phyloP scores from a whole-genome alignment of 1,284 basidiomycete genomes.

The Paramarasmius palmivorus region DNA sequence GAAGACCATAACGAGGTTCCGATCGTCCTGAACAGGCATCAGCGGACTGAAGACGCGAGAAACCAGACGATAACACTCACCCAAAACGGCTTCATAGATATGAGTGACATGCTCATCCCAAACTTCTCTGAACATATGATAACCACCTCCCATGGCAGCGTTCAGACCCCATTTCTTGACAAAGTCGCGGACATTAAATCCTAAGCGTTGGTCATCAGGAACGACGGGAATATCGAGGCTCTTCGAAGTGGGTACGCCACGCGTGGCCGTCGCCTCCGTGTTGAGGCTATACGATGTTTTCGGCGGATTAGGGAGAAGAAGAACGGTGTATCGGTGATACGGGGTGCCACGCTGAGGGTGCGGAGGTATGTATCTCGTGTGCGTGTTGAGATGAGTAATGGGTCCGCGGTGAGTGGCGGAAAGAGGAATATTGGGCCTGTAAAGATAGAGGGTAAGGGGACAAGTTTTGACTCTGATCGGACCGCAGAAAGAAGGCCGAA shows the following conservation, averaged over 20 bases:
- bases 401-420: slow-evolving; percentile 53
- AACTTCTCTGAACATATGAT: slow-evolving; percentile 82
- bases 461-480: slow-evolving; percentile 2
- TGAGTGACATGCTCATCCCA: slow-evolving; percentile 71
- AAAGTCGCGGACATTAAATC: slow-evolving; percentile 71
- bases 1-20: slow-evolving; percentile 69
- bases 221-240: slow-evolving; percentile 40
- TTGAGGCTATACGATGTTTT: slow-evolving; percentile 30
- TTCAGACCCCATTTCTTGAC: slow-evolving; percentile 54
- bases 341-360: slow-evolving; percentile 85
- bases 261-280: slow-evolving; percentile 26
- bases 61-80: slow-evolving; percentile 46
- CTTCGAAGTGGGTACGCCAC: slow-evolving; percentile 36
- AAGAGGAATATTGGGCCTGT: slow-evolving; percentile 80
- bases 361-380: slow-evolving; percentile 80
- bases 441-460: slow-evolving; percentile 5
- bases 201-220: slow-evolving; percentile 37
- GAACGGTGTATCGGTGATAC: slow-evolving; percentile 82
- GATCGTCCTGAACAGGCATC: slow-evolving; percentile 42
- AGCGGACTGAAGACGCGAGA: slow-evolving; percentile 10
- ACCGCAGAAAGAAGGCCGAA: slow-evolving; percentile 6
- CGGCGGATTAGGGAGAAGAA: slow-evolving; percentile 75
- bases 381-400: slow-evolving; percentile 43
- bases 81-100: slow-evolving; percentile 68
- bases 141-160: slow-evolving; percentile 60